Conservation (phyloP, 495 filamentous ascomycete species). For the Talaromyces borbonicus region DNA sequence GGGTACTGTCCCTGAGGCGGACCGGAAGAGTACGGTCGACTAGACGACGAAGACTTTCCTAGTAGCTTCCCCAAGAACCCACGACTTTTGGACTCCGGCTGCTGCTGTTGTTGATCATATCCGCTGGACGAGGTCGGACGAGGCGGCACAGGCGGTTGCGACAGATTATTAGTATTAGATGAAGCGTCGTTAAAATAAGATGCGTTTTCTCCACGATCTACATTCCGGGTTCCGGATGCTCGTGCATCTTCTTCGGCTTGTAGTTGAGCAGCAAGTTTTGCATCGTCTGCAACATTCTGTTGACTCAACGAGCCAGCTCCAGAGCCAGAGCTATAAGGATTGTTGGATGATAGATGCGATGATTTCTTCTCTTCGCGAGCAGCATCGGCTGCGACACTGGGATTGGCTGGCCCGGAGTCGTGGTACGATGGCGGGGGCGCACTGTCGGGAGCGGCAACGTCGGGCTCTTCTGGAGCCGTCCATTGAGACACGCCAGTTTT, state of each 20-base stretch:
- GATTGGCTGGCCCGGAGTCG: constrained; percentile 26
- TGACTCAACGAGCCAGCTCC: constrained; percentile 10
- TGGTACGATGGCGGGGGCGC: constrained; percentile 59
- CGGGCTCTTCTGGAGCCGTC: constrained; percentile 60
- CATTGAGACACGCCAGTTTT: constrained; percentile 82
- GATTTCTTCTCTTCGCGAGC: constrained; percentile 46
- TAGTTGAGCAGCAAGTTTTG: constrained; percentile 60
- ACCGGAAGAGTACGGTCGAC: constrained; percentile 8
- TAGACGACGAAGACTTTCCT: constrained; percentile 31
- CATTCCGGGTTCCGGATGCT: constrained; percentile 18
- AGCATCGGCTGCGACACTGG: constrained; percentile 14
- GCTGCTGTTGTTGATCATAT: constrained; percentile 19
- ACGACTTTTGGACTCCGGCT: constrained; percentile 14
- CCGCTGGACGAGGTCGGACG: constrained; percentile 15
- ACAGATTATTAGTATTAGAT: constrained; percentile 1
- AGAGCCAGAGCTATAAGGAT: constrained; percentile 39
- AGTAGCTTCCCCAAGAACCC: constrained; percentile 42
- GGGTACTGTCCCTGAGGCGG: constrained; percentile 11
- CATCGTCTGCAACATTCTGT: constrained; percentile 54
- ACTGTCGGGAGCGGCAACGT: constrained; percentile 34
- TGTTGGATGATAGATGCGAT: constrained; percentile 42
- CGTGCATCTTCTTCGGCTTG: constrained; percentile 76
- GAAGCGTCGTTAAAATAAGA: constrained; percentile 32
- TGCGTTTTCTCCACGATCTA: constrained; percentile 24
- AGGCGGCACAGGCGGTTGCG: constrained; percentile 7